Evolutionary conservation across 805 yeast species (phyloP), one percentile per base, ranked within the genome.

Genomic region (Schwanniomyces vanrijiae): DNA sequence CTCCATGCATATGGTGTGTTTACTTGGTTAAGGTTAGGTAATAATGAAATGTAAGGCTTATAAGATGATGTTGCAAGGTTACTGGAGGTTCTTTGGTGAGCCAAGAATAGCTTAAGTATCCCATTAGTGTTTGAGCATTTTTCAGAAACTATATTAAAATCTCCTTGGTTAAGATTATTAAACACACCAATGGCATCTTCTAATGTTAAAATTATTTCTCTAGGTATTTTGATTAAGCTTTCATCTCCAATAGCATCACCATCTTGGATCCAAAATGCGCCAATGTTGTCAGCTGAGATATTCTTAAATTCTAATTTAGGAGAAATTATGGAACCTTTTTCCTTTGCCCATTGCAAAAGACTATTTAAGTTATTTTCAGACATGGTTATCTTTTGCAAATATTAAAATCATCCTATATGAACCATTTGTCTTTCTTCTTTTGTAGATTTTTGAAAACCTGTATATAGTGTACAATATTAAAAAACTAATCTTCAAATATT

Each of bases 1-100:
- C 67, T 68, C 90, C 91, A 90, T 53, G 80, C 81, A 44, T 79
- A 77, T 1, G 97, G 96, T 9, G 83, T 71, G n/a, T 75, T 74
- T 18, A 81, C 72, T 5, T 69, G 65, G 1, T 57, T 60, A 9
- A 76, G 66, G 4, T 63, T 55, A 2, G 74, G 78, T 26, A 75
- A 64, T 8, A 64, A 43, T 5, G 49, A 44, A 4, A 75, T 43
- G 51, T 74, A 74, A 1, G 65, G 59, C 26, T 45, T 29, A 56
- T 42, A 69, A 44, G 55, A 56, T 3, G 69, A 60, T n/a, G 52
- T 43, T n/a, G 28, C 18, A 3, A 56, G 31, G 10, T 35, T 42
- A 8, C n/a, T 33, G 11, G 37, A 14, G 5, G 58, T 47, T 33
- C 68, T 52, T 45, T 64, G 74, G 18, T 62, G 50, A 35, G 69